Evolutionary conservation across 192 early-diverging fungal species (phyloP).

Genomic region (Backusella morwellensis): DNA sequence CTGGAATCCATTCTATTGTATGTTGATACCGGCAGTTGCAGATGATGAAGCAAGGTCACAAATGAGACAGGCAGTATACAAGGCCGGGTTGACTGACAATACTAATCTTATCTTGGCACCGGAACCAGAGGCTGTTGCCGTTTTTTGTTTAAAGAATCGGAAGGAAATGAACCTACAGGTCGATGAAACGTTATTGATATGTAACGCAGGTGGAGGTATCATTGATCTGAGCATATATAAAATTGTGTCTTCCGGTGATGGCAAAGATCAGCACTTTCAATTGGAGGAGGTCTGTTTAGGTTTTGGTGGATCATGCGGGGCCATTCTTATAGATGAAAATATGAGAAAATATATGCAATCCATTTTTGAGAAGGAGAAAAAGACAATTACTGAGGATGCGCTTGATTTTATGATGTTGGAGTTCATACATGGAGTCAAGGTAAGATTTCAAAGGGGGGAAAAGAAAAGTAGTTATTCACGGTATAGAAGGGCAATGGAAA

Average conservation of each 20-base stretch:
- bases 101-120: neutral
- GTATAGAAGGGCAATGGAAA: neutral
- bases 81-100: neutral
- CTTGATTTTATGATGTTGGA: neutral
- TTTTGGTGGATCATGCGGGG: neutral
- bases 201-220: neutral
- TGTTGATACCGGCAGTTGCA: neutral
- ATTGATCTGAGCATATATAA: neutral
- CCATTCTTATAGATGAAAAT: neutral
- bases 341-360: conserved; percentile 1
- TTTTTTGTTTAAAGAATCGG: neutral
- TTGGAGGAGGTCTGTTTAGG: neutral
- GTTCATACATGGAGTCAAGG: neutral
- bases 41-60: neutral
- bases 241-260: neutral
- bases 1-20: neutral
- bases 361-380: neutral
- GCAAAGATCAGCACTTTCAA: neutral
- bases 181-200: neutral
- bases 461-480: neutral
- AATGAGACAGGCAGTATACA: neutral
- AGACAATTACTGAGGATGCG: neutral
- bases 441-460: neutral
- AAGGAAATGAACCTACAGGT: neutral
- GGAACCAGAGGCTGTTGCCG: neutral